These are phyloP conservation scores for Cystobasidium pallidum DNA, from an alignment of 1,284 basidiomycete species.

Conservation along the genomic window DNA sequence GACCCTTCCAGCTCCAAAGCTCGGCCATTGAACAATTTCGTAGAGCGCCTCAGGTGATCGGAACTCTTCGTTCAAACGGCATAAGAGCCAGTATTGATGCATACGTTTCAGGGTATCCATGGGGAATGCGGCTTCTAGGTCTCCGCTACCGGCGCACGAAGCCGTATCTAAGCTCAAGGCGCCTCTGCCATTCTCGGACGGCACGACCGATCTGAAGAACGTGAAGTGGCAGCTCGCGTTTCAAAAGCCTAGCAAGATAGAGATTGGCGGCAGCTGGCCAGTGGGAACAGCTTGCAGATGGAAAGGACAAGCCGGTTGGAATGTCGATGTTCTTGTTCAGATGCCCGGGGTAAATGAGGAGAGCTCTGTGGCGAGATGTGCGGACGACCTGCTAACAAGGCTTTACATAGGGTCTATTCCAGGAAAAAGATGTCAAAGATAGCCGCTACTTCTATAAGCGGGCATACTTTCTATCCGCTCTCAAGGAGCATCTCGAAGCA, in stretches of 20 bases:
- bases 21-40: constrained; percentile 22
- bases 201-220: background rate
- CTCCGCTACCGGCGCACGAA: constrained; percentile 6
- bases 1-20: constrained; percentile 31
- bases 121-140: background rate
- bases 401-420: constrained; percentile 68
- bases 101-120: background rate
- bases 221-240: constrained; percentile 44
- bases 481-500: constrained; percentile 67
- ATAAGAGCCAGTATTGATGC: background rate
- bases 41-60: constrained; percentile 33
- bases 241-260: constrained; percentile 46
- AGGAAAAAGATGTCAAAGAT: constrained; percentile 92
- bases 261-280: constrained; percentile 61
- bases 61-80: background rate
- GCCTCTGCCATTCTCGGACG: constrained; percentile 27
- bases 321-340: constrained; percentile 79
- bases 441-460: constrained; percentile 90
- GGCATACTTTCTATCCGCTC: constrained; percentile 81
- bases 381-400: no score
- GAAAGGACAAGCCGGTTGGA: constrained; percentile 66
- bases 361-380: background rate
- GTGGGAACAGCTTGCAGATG: constrained; percentile 61
- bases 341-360: constrained; percentile 74
- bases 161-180: constrained; percentile 23